Evolutionary conservation across 192 early-diverging fungal genomes (phyloP).

Genomic region (Umbelopsis sp.): DNA sequence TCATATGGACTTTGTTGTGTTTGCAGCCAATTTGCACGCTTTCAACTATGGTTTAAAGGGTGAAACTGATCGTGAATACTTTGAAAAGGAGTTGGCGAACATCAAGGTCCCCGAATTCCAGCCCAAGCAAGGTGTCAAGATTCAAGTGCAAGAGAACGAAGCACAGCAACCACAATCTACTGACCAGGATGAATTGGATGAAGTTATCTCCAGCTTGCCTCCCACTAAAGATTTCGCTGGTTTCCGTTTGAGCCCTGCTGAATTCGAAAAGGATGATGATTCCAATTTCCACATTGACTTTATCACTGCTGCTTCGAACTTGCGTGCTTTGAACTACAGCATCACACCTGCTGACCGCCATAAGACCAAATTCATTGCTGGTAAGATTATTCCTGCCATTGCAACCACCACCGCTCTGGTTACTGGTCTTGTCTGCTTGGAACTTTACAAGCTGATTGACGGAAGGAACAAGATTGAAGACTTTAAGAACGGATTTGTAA

Average conservation of each 20-base stretch:
- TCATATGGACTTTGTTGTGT: constrained; percentile 91
- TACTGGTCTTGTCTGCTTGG: constrained; percentile 95
- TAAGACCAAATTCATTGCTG: constrained; percentile 88
- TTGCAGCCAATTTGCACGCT: constrained; percentile 92
- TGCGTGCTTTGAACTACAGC: constrained; percentile 84
- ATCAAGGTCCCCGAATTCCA: constrained; percentile 80
- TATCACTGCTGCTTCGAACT: constrained; percentile 96
- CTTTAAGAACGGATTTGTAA: constrained; percentile 99
- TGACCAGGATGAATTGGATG: constrained; percentile 60
- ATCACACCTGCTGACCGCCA: constrained; percentile 76
- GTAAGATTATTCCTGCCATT: constrained; percentile 91
- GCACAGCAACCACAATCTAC: constrained; percentile 47
- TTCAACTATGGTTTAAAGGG: constrained; percentile 96
- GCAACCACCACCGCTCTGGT: constrained; percentile 96
- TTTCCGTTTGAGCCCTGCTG: constrained; percentile 84
- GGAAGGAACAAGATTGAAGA: constrained; percentile 83
- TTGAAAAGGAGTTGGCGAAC: constrained; percentile 60
- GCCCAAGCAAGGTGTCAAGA: constrained; percentile 93
- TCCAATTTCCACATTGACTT: constrained; percentile 99
- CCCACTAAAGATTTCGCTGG: constrained; percentile 79
- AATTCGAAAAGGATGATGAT: constrained; percentile 99
- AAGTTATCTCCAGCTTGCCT: constrained; percentile 71
- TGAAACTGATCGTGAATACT: constrained; percentile 70
- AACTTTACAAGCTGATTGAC: constrained; percentile 91
- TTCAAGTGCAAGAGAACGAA: constrained; percentile 94